Conservation (phyloP, 1,284 basidiomycete genomes). For the Malassezia equina region DNA sequence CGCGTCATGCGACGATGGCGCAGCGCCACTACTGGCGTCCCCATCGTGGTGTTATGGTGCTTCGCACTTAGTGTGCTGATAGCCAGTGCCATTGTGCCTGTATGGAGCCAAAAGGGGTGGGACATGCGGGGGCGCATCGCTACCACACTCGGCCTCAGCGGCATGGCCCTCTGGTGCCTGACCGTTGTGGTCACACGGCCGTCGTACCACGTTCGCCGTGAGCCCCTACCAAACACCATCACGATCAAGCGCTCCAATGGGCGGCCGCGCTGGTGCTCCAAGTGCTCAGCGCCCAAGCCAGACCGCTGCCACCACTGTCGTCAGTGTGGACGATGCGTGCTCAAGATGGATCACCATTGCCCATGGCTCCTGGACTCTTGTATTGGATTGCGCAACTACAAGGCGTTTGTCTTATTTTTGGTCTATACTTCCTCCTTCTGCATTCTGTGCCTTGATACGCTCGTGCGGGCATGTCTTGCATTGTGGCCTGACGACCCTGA, state of each 20-base stretch:
- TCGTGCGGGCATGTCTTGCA: neutral
- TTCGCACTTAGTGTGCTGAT: neutral
- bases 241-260: conserved; percentile 34
- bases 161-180: conserved; percentile 8
- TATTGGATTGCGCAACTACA: conserved; percentile 65
- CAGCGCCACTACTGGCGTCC: neutral
- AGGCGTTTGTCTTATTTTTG: conserved; percentile 82
- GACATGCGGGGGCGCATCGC: neutral
- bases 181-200: neutral
- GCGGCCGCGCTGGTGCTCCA: conserved; percentile 39
- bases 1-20: conserved; percentile 1
- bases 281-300: conserved; percentile 56
- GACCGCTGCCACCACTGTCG: conserved; percentile 66
- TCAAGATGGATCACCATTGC: conserved; percentile 65
- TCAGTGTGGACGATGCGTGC: conserved; percentile 60
- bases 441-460: neutral
- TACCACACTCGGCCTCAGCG: neutral
- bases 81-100: neutral
- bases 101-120: neutral
- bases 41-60: neutral
- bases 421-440: conserved; percentile 4
- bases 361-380: conserved; percentile 64
- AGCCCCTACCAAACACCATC: neutral
- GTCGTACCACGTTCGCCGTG: neutral
- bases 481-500: neutral